Base-by-base conservation (phyloP, 2,329 filamentous ascomycete species). In the Blumeriella jaapii region DNA sequence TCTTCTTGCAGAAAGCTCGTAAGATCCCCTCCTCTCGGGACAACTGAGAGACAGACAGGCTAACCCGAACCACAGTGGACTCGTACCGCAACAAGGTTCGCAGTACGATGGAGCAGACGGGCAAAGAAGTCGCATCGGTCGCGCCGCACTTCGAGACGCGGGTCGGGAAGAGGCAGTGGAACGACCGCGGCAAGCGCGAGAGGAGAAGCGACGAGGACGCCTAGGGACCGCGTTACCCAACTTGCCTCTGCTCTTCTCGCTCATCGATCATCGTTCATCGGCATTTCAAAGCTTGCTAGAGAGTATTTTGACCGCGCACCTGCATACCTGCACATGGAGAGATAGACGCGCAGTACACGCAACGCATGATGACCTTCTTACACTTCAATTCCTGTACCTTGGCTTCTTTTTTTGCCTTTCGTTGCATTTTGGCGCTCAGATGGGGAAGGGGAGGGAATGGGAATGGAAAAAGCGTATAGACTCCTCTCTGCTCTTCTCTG, bases 81-180 rank as follows among this genome's bases (percentile, higher is more conserved):
- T 85, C 82, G 42, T 95, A 95, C 59, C 81, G 89, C 57, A 89
- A 85, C 53, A 94, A 93, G 67, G 91, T 87, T 58, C 76, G 82
- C 45, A 78, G 72, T 47, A 82, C 80, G 36, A 87, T 93, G 62
- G 73, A 93, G 52, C 75, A 72, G 14, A 72, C 77, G 27, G 82
- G 83, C 51, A 78, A 85, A 53, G 84, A 93, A 42, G 70, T 84
- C 28, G 67, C 71, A 37, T 68, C 71, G 13, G 74, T 82, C 16
- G 82, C 83, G 15, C 78, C 84, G 36, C 86, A 95, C 60, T 93
- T 87, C 54, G 86, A 95, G 61, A 91, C 83, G 3, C 76, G 89
- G 27, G 73, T 79, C 13, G 89, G 89, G 38, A 95, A 94, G 67
- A 72, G 83, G 48, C 69, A 65, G 52, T 86, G 78, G 72, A 67